A percentile compares a stretch with the other conserved stretches of the same genome.
phyloP scores from a whole-genome alignment of 352 stramenopile species.

The Phytophthora meadii region DNA sequence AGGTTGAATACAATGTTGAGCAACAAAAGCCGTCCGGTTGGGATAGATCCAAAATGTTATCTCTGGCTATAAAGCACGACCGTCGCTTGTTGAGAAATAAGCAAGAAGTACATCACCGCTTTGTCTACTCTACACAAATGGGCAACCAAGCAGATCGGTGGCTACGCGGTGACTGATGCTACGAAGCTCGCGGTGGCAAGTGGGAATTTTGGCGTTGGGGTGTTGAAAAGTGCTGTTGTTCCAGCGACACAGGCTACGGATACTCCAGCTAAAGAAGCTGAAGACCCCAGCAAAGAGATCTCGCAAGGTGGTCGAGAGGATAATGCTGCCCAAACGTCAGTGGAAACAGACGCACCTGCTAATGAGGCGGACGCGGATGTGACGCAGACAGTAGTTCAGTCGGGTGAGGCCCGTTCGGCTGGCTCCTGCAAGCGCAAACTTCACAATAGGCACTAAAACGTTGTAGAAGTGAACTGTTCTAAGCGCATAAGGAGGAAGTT shows the following conservation, averaged over 20 bases:
- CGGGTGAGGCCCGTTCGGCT: neutral
- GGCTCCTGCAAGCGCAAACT: conserved; percentile 3
- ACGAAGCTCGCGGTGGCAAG: conserved; percentile 7
- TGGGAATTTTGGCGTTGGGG: conserved; percentile 26
- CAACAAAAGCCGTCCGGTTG: no score
- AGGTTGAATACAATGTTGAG: no score
- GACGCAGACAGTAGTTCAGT: conserved; percentile 1
- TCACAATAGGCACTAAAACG: conserved; percentile 6
- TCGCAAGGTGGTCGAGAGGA: neutral
- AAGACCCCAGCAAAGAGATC: neutral
- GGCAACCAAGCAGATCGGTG: conserved; percentile 10
- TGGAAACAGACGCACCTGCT: neutral
- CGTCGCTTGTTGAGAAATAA: no score
- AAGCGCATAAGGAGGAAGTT: neutral
- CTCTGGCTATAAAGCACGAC: no score
- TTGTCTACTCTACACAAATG: neutral
- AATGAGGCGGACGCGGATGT: conserved; percentile 4
- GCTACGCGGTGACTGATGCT: conserved; percentile 4
- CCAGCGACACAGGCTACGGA: neutral
- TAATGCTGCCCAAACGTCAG: neutral
- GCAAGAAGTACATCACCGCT: no score
- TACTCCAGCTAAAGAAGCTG: conserved; percentile 1
- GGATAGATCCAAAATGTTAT: no score
- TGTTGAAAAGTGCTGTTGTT: neutral
- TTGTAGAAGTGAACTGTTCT: neutral